phyloP scores from a whole-genome alignment of 805 yeast species.

The Spathaspora hagerdaliae region DNA sequence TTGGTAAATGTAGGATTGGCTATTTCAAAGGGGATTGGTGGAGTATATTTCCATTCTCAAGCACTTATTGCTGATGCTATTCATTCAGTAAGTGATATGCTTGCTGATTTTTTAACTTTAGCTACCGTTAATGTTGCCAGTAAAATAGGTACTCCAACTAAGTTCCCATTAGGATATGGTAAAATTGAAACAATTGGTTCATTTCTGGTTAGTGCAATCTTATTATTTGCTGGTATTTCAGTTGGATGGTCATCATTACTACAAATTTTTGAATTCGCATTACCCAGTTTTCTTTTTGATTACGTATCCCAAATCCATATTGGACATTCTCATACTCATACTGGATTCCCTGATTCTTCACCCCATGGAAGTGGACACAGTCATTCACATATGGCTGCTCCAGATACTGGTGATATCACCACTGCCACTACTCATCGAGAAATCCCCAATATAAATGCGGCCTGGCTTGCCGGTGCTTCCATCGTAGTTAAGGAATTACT shows the following conservation, averaged over 20 bases:
- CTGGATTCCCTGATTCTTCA: conserved; percentile 8
- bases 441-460: conserved; percentile 75
- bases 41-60: conserved; percentile 89
- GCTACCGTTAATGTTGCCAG: conserved; percentile 79
- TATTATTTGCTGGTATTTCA: conserved; percentile 82
- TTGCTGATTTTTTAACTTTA: conserved; percentile 84
- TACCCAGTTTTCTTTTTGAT: conserved; percentile 62
- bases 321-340: conserved; percentile 53
- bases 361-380: conserved; percentile 13
- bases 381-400: conserved; percentile 28
- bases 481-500: conserved; percentile 86
- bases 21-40: conserved; percentile 80
- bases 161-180: conserved; percentile 87
- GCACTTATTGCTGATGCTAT: conserved; percentile 92
- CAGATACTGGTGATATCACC: conserved; percentile 10
- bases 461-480: conserved; percentile 92
- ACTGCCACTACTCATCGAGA: conserved; percentile 4
- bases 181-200: conserved; percentile 92
- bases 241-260: conserved; percentile 84
- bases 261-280: conserved; percentile 59
- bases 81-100: conserved; percentile 86
- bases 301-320: conserved; percentile 44
- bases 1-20: conserved; percentile 84
- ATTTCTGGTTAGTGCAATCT: conserved; percentile 75
- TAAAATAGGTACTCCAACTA: conserved; percentile 50